Conservation (phyloP, 192 early-diverging fungal species). For the Coemansia sp. region DNA sequence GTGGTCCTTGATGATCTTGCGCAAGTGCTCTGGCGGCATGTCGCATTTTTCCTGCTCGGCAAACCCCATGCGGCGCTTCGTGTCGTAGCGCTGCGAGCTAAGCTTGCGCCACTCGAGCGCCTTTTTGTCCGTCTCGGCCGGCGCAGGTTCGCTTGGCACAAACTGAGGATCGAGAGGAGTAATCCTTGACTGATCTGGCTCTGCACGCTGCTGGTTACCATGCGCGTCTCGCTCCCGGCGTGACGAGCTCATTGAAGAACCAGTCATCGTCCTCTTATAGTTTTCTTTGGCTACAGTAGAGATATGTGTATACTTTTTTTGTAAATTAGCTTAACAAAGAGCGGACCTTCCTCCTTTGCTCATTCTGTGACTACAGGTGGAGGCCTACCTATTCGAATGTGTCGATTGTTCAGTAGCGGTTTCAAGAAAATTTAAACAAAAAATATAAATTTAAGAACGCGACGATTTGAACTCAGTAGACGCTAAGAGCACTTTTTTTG, state of each 20-base stretch:
- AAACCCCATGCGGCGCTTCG: constrained; percentile 94
- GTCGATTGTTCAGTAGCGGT: background rate
- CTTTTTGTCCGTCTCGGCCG: constrained; percentile 59
- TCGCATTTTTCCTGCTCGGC: constrained; percentile 92
- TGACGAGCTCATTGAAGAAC: constrained; percentile 2
- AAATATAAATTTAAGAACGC: background rate
- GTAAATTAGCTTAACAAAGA: background rate
- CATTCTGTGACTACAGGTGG: background rate
- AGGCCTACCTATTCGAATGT: background rate
- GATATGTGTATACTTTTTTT: background rate
- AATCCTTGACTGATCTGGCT: background rate
- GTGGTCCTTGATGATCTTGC: constrained; percentile 99
- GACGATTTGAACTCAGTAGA: background rate
- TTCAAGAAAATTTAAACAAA: background rate
- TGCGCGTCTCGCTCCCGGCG: constrained; percentile 1
- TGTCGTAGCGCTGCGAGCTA: constrained; percentile 88
- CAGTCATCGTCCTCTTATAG: background rate
- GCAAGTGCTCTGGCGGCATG: constrained; percentile 97
- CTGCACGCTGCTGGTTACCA: constrained; percentile 1
- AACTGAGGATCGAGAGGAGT: constrained; percentile 40
- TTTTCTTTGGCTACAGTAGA: background rate
- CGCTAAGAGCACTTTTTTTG: background rate
- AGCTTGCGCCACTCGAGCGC: constrained; percentile 91
- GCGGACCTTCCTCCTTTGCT: background rate
- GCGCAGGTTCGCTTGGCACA: constrained; percentile 29